Evolutionary conservation across 768 basidiomycete species (phyloP).

Genomic region (Lactarius hengduanensis): DNA sequence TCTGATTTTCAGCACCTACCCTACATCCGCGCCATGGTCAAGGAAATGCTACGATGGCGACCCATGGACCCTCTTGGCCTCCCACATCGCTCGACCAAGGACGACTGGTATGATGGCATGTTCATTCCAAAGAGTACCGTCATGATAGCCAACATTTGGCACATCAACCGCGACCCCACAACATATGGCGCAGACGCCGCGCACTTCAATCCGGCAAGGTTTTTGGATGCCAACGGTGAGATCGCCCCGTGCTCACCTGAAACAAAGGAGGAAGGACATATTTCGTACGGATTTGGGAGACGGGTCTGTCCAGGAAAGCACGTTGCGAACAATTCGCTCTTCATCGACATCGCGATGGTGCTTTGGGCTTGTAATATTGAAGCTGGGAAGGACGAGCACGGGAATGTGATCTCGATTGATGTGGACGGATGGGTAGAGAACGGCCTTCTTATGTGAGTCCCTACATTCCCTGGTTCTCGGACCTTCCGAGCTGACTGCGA

Average conservation of each 20-base stretch:
- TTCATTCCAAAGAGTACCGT: slow-evolving; percentile 39
- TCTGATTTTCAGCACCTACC: slow-evolving; percentile 20
- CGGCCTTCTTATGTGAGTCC: not conserved
- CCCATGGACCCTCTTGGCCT: slow-evolving; percentile 9
- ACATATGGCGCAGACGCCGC: slow-evolving; percentile 32
- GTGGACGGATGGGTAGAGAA: not conserved
- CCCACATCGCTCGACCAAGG: slow-evolving; percentile 28
- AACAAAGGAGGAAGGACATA: slow-evolving; percentile 21
- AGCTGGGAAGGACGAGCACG: not conserved
- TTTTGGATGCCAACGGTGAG: slow-evolving; percentile 31
- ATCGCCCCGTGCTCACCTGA: slow-evolving; percentile 21
- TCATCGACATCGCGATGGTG: slow-evolving; percentile 35
- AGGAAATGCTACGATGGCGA: slow-evolving; percentile 22
- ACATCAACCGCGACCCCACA: slow-evolving; percentile 31
- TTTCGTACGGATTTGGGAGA: slow-evolving; percentile 33
- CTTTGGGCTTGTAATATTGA: slow-evolving; percentile 32
- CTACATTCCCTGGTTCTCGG: no score
- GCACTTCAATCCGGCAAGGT: slow-evolving; percentile 30
- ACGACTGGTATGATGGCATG: slow-evolving; percentile 33
- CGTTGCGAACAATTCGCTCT: slow-evolving; percentile 32
- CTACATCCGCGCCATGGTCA: slow-evolving; percentile 24
- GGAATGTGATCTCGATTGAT: slow-evolving; percentile 9
- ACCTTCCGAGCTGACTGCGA: no score
- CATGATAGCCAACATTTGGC: slow-evolving; percentile 34
- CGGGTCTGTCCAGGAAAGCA: slow-evolving; percentile 13